Evolutionary conservation across 257 asterid genomes (phyloP).

Genomic region (Ehretia macrophylla): DNA sequence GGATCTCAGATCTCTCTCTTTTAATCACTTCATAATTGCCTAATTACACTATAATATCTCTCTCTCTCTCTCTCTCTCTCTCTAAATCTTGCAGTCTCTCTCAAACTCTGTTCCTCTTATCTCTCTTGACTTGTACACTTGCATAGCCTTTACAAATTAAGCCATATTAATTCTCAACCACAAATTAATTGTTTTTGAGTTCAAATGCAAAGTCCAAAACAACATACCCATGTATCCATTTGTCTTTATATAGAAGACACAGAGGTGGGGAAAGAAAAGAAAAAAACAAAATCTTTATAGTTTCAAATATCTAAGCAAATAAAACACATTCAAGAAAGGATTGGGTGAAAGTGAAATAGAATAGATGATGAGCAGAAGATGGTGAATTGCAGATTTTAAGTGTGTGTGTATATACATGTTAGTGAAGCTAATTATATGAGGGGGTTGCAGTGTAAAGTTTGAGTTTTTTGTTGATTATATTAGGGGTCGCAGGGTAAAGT

Average conservation of each 20-base stretch:
- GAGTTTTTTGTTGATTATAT: not conserved
- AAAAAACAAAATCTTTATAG: not conserved
- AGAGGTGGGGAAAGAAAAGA: not conserved
- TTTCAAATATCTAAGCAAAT: not conserved
- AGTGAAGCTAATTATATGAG: too few relatives aligned
- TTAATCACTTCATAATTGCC: too few relatives aligned
- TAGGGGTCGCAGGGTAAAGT: not conserved
- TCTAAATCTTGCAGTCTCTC: too few relatives aligned
- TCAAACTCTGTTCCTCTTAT: not conserved
- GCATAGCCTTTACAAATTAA: not conserved
- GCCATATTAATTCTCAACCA: not conserved
- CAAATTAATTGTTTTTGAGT: not conserved
- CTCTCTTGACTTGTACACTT: not conserved
- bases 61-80: too few relatives aligned
- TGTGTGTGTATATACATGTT: not conserved
- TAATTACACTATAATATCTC: too few relatives aligned
- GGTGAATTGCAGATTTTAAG: not conserved
- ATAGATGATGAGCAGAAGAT: not conserved
- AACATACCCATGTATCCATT: not conserved
- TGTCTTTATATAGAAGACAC: not conserved
- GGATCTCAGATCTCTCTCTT: too few relatives aligned
- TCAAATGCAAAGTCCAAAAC: not conserved
- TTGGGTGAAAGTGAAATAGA: too few relatives aligned
- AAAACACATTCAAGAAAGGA: too few relatives aligned
- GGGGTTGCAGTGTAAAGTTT: not conserved